phyloP scores from a whole-genome alignment of 768 basidiomycete species.

The Collybiopsis luxurians region DNA sequence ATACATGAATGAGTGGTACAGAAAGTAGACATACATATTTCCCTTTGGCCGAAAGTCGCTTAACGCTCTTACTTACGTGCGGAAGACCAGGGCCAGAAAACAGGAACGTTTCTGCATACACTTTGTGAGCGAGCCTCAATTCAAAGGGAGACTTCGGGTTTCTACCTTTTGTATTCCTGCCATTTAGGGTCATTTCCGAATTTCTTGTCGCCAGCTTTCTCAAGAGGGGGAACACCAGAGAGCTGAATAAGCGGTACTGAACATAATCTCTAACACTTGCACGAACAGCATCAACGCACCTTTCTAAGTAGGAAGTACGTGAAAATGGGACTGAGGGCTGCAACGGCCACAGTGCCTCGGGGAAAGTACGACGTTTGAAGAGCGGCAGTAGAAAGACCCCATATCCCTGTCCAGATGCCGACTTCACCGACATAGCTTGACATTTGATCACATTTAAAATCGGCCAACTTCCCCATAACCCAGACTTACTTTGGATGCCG shows the following conservation, averaged over 20 bases:
- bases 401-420: constrained; percentile 67
- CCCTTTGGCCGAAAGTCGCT: too few species aligned
- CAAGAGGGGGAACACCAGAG: constrained; percentile 72
- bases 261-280: not conserved
- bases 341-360: constrained; percentile 37
- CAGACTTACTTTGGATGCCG: constrained; percentile 69
- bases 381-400: constrained; percentile 49
- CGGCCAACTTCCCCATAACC: not conserved
- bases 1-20: too few species aligned
- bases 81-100: constrained; percentile 47
- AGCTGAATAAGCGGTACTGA: constrained; percentile 28
- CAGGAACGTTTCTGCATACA: constrained; percentile 32
- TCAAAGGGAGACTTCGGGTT: not conserved
- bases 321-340: constrained; percentile 58
- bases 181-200: constrained; percentile 53
- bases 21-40: too few species aligned
- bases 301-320: constrained; percentile 60
- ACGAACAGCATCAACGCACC: constrained; percentile 28
- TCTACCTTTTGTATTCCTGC: constrained; percentile 57
- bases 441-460: not conserved
- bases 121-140: not conserved
- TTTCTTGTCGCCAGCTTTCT: constrained; percentile 53
- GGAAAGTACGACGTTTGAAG: constrained; percentile 47
- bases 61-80: not conserved
- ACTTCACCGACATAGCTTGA: constrained; percentile 73